Percentiles rank a stretch among this genome's conserved stretches.
phyloP scores from a whole-genome alignment of 2,329 filamentous ascomycete genomes.

The Alternaria angustiovoidea region DNA sequence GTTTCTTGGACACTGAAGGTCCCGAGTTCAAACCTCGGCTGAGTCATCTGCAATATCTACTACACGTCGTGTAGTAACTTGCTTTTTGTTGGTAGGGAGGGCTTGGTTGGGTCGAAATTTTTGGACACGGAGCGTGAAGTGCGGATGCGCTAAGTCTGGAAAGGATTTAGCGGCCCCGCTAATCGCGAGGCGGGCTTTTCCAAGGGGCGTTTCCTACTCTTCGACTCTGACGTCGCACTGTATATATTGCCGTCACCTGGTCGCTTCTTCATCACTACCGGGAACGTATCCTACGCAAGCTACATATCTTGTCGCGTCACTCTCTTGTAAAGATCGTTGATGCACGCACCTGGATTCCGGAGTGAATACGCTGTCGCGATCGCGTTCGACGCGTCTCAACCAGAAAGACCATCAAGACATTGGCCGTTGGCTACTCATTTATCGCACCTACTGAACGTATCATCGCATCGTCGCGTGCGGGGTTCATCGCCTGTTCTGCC shows the following conservation, averaged over 20 bases:
- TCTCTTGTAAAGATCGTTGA: neutral
- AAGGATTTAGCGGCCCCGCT: neutral
- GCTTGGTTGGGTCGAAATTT: neutral
- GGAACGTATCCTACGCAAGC: too few relatives aligned
- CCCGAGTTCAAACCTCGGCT: constrained; percentile 27
- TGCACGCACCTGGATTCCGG: neutral
- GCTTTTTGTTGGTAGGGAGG: neutral
- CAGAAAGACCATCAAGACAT: neutral
- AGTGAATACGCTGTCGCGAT: neutral
- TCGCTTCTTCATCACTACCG: neutral
- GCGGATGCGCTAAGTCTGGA: neutral
- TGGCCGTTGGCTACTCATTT: too few relatives aligned
- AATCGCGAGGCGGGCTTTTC: neutral
- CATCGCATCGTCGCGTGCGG: neutral
- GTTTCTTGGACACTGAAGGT: constrained; percentile 22
- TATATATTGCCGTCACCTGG: neutral
- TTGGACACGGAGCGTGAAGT: neutral
- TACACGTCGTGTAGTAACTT: neutral
- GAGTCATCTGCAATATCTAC: constrained; percentile 15
- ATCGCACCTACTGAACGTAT: neutral
- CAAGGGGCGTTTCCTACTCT: neutral
- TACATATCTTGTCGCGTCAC: neutral
- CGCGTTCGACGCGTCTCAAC: neutral
- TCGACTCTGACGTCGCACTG: neutral
- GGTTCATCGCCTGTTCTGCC: neutral